A percentile compares a stretch with the other conserved stretches of the same genome.
Conservation (phyloP, 257 asterid species). For the Scutellaria baicalensis region DNA sequence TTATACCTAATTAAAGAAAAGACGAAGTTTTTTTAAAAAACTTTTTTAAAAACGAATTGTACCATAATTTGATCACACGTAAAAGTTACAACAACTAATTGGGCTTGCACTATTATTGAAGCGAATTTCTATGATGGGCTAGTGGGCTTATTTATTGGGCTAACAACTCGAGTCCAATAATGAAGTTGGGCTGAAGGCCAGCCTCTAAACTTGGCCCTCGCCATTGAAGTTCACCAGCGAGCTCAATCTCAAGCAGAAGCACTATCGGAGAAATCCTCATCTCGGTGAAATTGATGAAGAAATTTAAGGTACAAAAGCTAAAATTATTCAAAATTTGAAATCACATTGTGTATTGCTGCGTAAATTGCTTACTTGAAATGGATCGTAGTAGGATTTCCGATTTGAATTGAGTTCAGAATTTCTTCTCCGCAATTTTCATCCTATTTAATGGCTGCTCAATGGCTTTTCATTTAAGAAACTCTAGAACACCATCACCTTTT, state of each 20-base stretch:
- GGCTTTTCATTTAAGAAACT: conserved; percentile 25
- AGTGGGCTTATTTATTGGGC: too few species aligned
- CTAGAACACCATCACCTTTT: conserved; percentile 13
- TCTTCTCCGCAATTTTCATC: background rate
- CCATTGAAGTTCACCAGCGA: background rate
- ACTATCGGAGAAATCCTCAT: background rate
- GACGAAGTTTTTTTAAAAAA: too few species aligned
- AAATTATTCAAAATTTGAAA: too few species aligned
- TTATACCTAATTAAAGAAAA: too few species aligned
- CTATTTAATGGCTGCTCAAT: conserved; percentile 30
- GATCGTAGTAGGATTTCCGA: background rate
- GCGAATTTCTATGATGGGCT: background rate
- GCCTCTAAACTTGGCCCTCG: background rate
- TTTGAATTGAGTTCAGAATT: background rate
- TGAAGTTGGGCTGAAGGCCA: background rate
- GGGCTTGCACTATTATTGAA: background rate
- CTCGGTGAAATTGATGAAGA: background rate
- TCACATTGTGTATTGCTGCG: background rate
- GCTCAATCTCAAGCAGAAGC: background rate
- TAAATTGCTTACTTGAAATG: background rate
- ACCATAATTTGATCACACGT: too few species aligned
- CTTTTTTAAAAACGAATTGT: too few species aligned
- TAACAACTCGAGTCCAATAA: too few species aligned
- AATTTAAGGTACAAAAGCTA: background rate
- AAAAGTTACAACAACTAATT: background rate